Percentiles rank a stretch among this genome's conserved stretches.
Evolutionary conservation across 768 basidiomycete genomes (phyloP).

Genomic region (Podaxis sp.): DNA sequence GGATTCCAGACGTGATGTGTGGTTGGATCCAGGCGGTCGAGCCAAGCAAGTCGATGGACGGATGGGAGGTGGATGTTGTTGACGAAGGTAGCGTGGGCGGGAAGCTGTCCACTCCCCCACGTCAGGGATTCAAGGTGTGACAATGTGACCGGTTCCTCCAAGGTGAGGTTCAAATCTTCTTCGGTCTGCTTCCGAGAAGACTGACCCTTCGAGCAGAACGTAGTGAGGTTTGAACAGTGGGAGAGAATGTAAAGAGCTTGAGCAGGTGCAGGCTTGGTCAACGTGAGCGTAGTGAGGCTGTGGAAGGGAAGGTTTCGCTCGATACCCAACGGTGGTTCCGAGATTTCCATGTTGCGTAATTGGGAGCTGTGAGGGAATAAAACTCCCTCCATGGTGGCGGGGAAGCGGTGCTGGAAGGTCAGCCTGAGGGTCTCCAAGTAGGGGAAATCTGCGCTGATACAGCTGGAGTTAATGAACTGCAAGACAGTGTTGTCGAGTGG

Average conservation of each 20-base stretch:
- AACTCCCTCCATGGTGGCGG: not conserved
- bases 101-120: not conserved
- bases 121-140: not conserved
- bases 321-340: not conserved
- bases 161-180: not conserved
- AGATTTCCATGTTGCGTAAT: not conserved
- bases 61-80: slow-evolving; percentile 1
- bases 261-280: not conserved
- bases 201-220: not conserved
- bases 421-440: not conserved
- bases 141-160: not conserved
- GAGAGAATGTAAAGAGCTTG: not conserved
- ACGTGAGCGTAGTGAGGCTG: not conserved
- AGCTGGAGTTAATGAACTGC: not conserved
- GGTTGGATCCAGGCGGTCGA: not conserved
- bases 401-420: not conserved
- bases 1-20: not conserved
- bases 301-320: not conserved
- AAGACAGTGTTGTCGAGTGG: not conserved
- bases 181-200: not conserved
- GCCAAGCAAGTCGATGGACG: not conserved
- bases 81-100: not conserved
- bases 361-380: not conserved
- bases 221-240: not conserved
- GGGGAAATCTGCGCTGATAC: not conserved